A percentile compares a stretch with the other conserved stretches of the same genome.
phyloP scores from a whole-genome alignment of 139 green algal genomes.

The Chlamydomonas sp. region DNA sequence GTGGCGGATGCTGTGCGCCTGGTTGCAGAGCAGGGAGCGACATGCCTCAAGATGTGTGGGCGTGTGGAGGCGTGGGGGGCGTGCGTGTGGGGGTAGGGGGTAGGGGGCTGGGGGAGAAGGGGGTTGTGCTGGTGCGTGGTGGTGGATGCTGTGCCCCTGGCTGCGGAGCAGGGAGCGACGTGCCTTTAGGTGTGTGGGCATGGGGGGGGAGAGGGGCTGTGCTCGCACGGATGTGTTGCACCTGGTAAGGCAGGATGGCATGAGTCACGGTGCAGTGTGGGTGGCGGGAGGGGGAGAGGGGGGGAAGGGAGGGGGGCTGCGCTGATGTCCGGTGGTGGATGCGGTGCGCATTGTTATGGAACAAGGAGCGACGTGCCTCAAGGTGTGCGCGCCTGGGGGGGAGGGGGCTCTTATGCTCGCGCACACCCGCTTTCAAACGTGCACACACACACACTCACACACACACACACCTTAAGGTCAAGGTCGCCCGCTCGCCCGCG shows the following conservation, averaged over 20 bases:
- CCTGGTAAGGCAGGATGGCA: too few species aligned
- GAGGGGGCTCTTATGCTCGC: too few species aligned
- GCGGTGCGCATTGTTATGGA: not conserved
- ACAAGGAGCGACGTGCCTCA: not conserved
- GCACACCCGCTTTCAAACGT: too few species aligned
- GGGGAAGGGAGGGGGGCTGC: not conserved
- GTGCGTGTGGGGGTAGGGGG: not conserved
- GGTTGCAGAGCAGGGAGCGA: not conserved
- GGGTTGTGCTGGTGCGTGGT: not conserved
- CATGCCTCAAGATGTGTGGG: conserved; percentile 6
- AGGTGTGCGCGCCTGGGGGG: too few species aligned
- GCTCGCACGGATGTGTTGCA: too few species aligned
- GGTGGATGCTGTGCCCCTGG: not conserved
- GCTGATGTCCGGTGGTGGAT: not conserved
- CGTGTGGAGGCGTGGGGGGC: not conserved
- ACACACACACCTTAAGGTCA: not conserved
- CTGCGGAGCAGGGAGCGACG: not conserved
- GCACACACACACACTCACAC: not conserved
- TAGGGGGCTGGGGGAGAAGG: not conserved
- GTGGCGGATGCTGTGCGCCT: not conserved
- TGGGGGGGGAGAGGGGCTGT: not conserved
- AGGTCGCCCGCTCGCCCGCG: not conserved
- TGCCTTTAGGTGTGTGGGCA: conserved; percentile 5
- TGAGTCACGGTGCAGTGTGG: too few species aligned
- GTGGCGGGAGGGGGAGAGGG: not conserved